These are phyloP conservation scores for Phytophthora pini DNA, from an alignment of 352 stramenopile genomes.

Conservation along the genomic window DNA sequence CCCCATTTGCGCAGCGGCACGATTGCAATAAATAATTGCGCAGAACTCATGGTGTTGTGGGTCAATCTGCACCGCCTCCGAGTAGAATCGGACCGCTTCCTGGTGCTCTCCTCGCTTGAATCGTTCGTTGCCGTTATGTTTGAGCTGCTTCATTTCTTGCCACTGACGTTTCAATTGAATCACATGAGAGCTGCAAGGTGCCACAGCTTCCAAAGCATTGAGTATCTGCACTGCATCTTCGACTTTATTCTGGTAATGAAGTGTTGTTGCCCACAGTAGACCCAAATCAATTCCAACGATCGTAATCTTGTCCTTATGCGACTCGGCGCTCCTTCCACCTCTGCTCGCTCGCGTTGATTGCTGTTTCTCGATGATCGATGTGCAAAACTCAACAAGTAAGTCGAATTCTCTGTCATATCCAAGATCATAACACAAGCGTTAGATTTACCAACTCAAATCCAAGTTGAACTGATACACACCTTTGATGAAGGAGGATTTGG, in stretches of 20 bases:
- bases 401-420: constrained; percentile 54
- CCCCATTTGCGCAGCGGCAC: constrained; percentile 81
- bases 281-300: constrained; percentile 72
- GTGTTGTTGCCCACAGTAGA: constrained; percentile 54
- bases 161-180: constrained; percentile 74
- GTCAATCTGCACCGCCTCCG: constrained; percentile 70
- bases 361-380: constrained; percentile 62
- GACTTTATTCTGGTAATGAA: constrained; percentile 80
- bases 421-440: constrained; percentile 4
- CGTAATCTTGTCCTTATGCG: constrained; percentile 39
- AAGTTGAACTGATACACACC: constrained; percentile 43
- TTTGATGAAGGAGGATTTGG: constrained; percentile 66
- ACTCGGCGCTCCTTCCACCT: constrained; percentile 11
- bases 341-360: constrained; percentile 19
- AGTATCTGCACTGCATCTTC: constrained; percentile 68
- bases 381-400: constrained; percentile 58
- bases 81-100: constrained; percentile 64
- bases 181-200: constrained; percentile 75
- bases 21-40: constrained; percentile 84
- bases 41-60: constrained; percentile 75
- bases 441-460: neutral
- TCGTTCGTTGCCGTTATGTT: constrained; percentile 68
- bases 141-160: constrained; percentile 71
- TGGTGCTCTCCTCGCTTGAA: constrained; percentile 71
- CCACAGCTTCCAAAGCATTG: constrained; percentile 60